These are phyloP conservation scores for Grosmannia huntii DNA, from an alignment of 2,329 filamentous ascomycete genomes.

Conservation along the genomic window DNA sequence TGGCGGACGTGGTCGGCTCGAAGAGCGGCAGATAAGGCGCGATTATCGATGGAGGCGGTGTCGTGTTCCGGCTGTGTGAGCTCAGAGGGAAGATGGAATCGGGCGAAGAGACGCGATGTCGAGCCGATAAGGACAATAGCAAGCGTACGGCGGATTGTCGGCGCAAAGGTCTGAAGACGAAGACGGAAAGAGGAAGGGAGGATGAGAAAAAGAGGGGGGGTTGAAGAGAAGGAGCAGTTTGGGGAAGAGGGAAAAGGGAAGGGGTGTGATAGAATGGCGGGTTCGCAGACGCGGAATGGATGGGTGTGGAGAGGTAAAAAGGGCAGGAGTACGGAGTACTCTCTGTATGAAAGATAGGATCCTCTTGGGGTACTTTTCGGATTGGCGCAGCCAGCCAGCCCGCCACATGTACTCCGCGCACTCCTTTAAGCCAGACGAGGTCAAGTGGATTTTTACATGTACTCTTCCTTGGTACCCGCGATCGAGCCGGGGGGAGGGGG, in stretches of 20 bases:
- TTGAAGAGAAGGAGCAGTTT: conserved; percentile 1
- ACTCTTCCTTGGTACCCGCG: not conserved
- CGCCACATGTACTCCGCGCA: not conserved
- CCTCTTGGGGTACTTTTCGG: conserved; percentile 6
- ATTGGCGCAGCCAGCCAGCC: conserved; percentile 5
- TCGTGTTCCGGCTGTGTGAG: not conserved
- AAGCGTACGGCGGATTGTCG: not conserved
- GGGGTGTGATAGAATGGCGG: not conserved
- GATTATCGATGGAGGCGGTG: not conserved
- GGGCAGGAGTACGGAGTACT: not conserved
- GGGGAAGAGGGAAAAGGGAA: conserved; percentile 1
- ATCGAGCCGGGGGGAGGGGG: conserved; percentile 1
- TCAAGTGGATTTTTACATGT: conserved; percentile 1
- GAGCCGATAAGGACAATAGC: not conserved
- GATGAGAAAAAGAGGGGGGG: conserved; percentile 1
- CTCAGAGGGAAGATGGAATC: not conserved
- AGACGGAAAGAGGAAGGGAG: conserved; percentile 3
- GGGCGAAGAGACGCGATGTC: not conserved
- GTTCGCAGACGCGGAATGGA: conserved; percentile 8
- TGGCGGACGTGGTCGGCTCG: not conserved
- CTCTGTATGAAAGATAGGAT: conserved; percentile 1
- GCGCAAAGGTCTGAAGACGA: not conserved
- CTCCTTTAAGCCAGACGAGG: not conserved
- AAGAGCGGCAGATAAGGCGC: not conserved
- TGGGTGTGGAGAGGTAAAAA: conserved; percentile 2